phyloP scores from a whole-genome alignment of 371 early-diverging fungal genomes.

The Mucor plumbeus region DNA sequence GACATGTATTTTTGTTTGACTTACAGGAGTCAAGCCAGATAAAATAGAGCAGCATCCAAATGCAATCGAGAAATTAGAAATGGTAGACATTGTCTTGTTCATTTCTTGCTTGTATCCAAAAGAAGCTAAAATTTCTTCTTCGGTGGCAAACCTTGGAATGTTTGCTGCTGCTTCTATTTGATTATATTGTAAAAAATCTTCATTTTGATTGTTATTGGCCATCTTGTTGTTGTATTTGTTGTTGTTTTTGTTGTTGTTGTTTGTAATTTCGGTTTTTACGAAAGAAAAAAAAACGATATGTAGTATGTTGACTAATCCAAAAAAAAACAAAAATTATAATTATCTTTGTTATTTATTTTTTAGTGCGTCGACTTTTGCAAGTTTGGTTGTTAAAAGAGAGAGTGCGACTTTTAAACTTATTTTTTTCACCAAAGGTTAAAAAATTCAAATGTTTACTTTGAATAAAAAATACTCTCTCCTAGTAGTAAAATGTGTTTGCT shows the following conservation, averaged over 20 bases:
- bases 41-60: slow-evolving; percentile 68
- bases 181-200: slow-evolving; percentile 11
- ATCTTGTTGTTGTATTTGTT: background rate
- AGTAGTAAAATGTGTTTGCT: background rate
- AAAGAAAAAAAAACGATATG: slow-evolving; percentile 28
- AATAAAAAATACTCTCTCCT: slow-evolving; percentile 27
- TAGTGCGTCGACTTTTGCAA: slow-evolving; percentile 27
- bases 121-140: slow-evolving; percentile 56
- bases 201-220: slow-evolving; percentile 23
- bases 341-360: slow-evolving; percentile 24
- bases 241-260: background rate
- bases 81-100: slow-evolving; percentile 67
- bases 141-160: slow-evolving; percentile 36
- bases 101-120: slow-evolving; percentile 70
- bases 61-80: slow-evolving; percentile 69
- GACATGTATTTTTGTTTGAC: background rate
- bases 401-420: slow-evolving; percentile 19
- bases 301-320: slow-evolving; percentile 28
- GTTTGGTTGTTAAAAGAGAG: slow-evolving; percentile 9
- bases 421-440: slow-evolving; percentile 14
- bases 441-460: slow-evolving; percentile 20
- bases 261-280: background rate
- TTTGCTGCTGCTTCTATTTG: slow-evolving; percentile 30
- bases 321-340: slow-evolving; percentile 20
- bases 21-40: slow-evolving; percentile 64